A percentile compares a stretch with the other conserved stretches of the same genome.
Evolutionary conservation across 352 stramenopile species (phyloP).

Genomic region (Pythium phragmiticola): DNA sequence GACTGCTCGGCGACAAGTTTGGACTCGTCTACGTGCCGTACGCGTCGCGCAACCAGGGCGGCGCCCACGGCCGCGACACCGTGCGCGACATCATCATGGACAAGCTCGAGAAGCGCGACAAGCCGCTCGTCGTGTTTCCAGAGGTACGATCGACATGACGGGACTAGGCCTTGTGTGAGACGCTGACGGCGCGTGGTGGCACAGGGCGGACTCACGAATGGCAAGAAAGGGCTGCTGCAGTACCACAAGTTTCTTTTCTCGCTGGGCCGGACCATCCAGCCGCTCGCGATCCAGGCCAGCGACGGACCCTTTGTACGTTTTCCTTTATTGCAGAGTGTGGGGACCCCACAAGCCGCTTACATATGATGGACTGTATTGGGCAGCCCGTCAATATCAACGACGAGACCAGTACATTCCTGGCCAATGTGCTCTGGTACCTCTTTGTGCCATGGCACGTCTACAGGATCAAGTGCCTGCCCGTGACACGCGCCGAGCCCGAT

Average conservation of each 20-base stretch:
- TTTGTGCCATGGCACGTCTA: slow-evolving; percentile 75
- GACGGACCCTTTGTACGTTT: slow-evolving; percentile 65
- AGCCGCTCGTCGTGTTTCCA: slow-evolving; percentile 57
- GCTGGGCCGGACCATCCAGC: slow-evolving; percentile 57
- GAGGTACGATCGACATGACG: slow-evolving; percentile 32
- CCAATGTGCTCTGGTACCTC: slow-evolving; percentile 74
- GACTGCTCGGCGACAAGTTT: slow-evolving; percentile 54
- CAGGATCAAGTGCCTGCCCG: slow-evolving; percentile 51
- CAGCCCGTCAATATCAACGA: slow-evolving; percentile 79
- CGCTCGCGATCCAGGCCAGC: slow-evolving; percentile 55
- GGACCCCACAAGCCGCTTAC: not conserved
- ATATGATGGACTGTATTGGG: not conserved
- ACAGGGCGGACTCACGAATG: slow-evolving; percentile 66
- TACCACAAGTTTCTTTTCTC: slow-evolving; percentile 84
- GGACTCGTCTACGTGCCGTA: slow-evolving; percentile 71
- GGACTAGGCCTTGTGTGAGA: too few relatives aligned
- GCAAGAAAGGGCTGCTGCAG: slow-evolving; percentile 57
- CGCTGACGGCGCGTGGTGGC: slow-evolving; percentile 1
- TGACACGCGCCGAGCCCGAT: slow-evolving; percentile 30
- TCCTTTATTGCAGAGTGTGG: not conserved
- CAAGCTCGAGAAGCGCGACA: slow-evolving; percentile 45
- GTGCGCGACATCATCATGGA: slow-evolving; percentile 66
- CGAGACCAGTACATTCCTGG: slow-evolving; percentile 70
- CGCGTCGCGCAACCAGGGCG: slow-evolving; percentile 57
- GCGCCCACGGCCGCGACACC: slow-evolving; percentile 41